phyloP scores from a whole-genome alignment of 805 yeast genomes.

The Starmerella cellae region DNA sequence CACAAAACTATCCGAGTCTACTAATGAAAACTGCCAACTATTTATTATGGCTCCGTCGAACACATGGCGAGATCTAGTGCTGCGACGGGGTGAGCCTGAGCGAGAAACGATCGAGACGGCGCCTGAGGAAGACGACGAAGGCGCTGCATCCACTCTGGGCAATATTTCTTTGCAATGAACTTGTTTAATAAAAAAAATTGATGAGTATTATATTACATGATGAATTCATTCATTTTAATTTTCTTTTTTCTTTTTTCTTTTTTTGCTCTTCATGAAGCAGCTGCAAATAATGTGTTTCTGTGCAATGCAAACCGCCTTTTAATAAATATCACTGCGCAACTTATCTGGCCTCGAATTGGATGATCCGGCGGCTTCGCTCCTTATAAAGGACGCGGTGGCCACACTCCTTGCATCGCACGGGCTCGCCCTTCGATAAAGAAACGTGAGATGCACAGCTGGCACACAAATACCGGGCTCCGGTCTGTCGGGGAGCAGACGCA shows the following conservation, averaged over 20 bases:
- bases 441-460: constrained; percentile 91
- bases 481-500: constrained; percentile 59
- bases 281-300: too few relatives aligned
- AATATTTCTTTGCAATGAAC: background rate
- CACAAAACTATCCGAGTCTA: constrained; percentile 8
- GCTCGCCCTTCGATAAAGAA: constrained; percentile 81
- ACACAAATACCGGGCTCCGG: constrained; percentile 86
- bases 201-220: too few relatives aligned
- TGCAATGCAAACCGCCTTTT: too few relatives aligned
- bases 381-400: constrained; percentile 96
- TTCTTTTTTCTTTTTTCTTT: background rate
- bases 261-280: too few relatives aligned
- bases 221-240: background rate
- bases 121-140: background rate
- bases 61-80: constrained; percentile 15
- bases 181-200: too few relatives aligned
- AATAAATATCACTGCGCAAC: too few relatives aligned
- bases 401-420: constrained; percentile 95
- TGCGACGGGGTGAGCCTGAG: constrained; percentile 14
- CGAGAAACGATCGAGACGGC: background rate
- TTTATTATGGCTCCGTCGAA: constrained; percentile 12
- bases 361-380: constrained; percentile 94
- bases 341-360: constrained; percentile 69
- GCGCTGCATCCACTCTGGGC: background rate
- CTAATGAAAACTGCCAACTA: constrained; percentile 4